Base-by-base conservation (phyloP, 768 basidiomycete species). In the Amanita rimosa region DNA sequence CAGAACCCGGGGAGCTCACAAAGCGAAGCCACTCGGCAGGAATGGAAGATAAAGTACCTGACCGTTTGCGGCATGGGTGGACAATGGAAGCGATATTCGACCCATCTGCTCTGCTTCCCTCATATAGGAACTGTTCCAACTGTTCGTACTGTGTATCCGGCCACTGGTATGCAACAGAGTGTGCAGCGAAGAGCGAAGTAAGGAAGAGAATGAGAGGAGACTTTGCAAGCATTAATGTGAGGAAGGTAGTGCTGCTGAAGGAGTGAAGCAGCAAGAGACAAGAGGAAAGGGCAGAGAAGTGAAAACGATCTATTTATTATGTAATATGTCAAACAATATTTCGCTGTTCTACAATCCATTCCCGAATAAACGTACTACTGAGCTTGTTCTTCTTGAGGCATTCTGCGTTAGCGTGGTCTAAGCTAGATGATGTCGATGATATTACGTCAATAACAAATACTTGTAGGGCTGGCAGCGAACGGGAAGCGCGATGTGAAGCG, bases 291-390 rank as follows among this genome's bases (percentile, higher is more conserved):
- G 26, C 27, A 6, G 24, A 1, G 37, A 13, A 19, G 9, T 16
- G 9, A 13, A 8, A 7, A 26, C 8, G n/a, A 16, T 24, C 22
- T 24, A 26, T 24, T 43, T 29, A 9, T 26, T 43, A 43, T 26
- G 38, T 43, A 26, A 43, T 26, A 16, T 16, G 6, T 36, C 19
- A 17, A 13, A 26, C 17, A 27, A 10, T 29, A 1, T 10, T 27
- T 14, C 27, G 24, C 24, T 57, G 51, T 41, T 65, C 58, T 6
- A 69, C 79, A 52, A 99, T 84, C 92, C 93, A 95, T 54, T 84
- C 73, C 37, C 96, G 73, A 55, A 99, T 95, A 52, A 75, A 87
- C 6, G 93, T 95, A 60, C 92, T 96, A 61, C 96, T 92, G 76
- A 98, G 81, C 72, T 99, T 99, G 24, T 81, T 75, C 54, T 77